A percentile compares a stretch with the other conserved stretches of the same genome.
phyloP scores from a whole-genome alignment of 2,329 filamentous ascomycete species.

The Emericellopsis cladophorae region DNA sequence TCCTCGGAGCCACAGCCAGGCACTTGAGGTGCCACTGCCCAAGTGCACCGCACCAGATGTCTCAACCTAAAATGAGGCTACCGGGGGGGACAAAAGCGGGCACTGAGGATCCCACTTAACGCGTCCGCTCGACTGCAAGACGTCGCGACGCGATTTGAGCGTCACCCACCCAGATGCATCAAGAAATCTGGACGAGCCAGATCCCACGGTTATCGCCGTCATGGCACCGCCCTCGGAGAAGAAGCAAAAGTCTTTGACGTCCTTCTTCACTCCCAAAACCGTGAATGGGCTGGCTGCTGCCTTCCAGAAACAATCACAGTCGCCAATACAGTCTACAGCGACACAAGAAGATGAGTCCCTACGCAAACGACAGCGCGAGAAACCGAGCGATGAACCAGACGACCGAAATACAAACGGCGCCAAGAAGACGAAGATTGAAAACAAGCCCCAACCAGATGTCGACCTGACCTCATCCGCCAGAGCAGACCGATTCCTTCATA shows the following conservation, averaged over 20 bases:
- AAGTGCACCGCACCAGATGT: no score
- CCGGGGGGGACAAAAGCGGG: not conserved
- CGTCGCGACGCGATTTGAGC: not conserved
- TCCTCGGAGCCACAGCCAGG: no score
- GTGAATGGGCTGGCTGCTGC: constrained; percentile 29
- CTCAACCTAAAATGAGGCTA: no score
- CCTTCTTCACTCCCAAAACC: constrained; percentile 63
- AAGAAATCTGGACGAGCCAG: not conserved
- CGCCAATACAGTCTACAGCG: constrained; percentile 11
- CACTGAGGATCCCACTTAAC: constrained; percentile 1
- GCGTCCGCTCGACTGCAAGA: constrained; percentile 2
- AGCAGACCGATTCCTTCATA: constrained; percentile 31
- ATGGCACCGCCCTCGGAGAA: constrained; percentile 33
- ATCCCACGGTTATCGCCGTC: not conserved
- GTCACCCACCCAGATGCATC: not conserved
- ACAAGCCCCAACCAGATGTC: not conserved
- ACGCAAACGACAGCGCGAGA: constrained; percentile 39
- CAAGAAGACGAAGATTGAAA: constrained; percentile 17
- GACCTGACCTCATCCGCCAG: constrained; percentile 19
- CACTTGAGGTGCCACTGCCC: no score
- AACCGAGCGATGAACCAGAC: constrained; percentile 25
- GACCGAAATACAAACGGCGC: constrained; percentile 31
- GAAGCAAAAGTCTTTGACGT: constrained; percentile 74
- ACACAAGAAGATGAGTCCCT: constrained; percentile 12
- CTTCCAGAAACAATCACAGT: constrained; percentile 17